phyloP scores from a whole-genome alignment of 106 monocot species.

The Agapanthus africanus region DNA sequence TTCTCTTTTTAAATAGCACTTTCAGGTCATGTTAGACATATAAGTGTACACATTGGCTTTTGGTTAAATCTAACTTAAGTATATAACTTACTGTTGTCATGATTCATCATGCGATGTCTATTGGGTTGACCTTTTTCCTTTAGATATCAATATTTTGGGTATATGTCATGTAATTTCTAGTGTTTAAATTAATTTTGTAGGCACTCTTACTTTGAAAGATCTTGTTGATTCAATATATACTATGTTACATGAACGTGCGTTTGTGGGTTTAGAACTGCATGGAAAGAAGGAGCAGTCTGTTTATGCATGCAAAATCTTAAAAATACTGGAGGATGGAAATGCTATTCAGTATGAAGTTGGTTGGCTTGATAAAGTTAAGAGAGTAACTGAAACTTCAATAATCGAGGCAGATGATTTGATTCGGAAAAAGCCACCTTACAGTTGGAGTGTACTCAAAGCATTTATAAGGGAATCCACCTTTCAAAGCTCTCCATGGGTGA shows the following conservation, averaged over 20 bases:
- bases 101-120: not conserved
- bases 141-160: not conserved
- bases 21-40: not conserved
- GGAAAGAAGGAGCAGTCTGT: conserved; percentile 54
- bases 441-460: conserved; percentile 57
- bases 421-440: conserved; percentile 61
- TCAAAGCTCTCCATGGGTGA: conserved; percentile 67
- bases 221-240: conserved; percentile 54
- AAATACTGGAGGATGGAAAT: conserved; percentile 38
- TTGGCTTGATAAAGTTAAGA: conserved; percentile 64
- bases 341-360: conserved; percentile 42
- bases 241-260: conserved; percentile 37
- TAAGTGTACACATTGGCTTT: not conserved
- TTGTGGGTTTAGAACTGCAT: conserved; percentile 59
- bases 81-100: not conserved
- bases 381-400: conserved; percentile 40
- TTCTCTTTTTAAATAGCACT: too few species aligned
- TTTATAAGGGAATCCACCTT: conserved; percentile 83
- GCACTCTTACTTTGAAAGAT: conserved; percentile 52
- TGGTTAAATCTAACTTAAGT: not conserved
- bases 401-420: conserved; percentile 50
- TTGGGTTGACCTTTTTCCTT: not conserved
- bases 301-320: conserved; percentile 64
- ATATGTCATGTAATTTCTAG: not conserved
- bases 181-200: conserved; percentile 30